Evolutionary conservation across 441 rosid genomes (phyloP), one percentile per base, ranked within the genome.

Genomic region (Arabidopsis hybrid): DNA sequence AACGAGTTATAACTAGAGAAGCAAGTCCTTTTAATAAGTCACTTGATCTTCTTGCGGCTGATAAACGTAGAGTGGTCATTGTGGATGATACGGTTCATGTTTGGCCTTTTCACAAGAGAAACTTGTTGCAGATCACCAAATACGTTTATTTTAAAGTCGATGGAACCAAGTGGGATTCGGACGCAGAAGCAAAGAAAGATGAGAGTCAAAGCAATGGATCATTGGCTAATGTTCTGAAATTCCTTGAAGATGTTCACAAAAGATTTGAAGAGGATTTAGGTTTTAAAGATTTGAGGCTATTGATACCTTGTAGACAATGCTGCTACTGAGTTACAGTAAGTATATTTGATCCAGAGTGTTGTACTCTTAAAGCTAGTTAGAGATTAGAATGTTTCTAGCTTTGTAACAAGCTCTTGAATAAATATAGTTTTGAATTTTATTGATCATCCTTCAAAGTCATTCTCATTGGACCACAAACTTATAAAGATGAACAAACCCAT

Each of bases 41-140:
- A 51, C 66, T 76, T 36, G 40, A 36, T 52, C 52, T 66, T 16
- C 9, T 71, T 17, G 16, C 5, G 38, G 80, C 7, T 42, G 56
- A 58, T 47, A 17, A 71, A 11, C 58, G 72, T 18, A 42, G 39
- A 26, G 67, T 71, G 31, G 36, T 34, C 7, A 34, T 34, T 34
- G 49, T 71, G 1, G 80, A 76, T 71, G 76, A 71, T 39, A 49
- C 13, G 11, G 31, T 13, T 2, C 6, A 6, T 4, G 72, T 64
- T 39, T 77, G 72, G 80, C 68, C 68, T 35, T 0, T 21, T 17
- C 29, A 77, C 35, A 35, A 51, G 76, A 65, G 51, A 31, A 77
- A 77, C 50, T 32, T 77, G 72, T 31, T 71, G 42, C 3, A 49
- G 60, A 77, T 64, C 47, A 5, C 32, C n/a, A 18, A 40, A 42